Conservation (phyloP, 768 basidiomycete species). For the Boletus vermiculosoides region DNA sequence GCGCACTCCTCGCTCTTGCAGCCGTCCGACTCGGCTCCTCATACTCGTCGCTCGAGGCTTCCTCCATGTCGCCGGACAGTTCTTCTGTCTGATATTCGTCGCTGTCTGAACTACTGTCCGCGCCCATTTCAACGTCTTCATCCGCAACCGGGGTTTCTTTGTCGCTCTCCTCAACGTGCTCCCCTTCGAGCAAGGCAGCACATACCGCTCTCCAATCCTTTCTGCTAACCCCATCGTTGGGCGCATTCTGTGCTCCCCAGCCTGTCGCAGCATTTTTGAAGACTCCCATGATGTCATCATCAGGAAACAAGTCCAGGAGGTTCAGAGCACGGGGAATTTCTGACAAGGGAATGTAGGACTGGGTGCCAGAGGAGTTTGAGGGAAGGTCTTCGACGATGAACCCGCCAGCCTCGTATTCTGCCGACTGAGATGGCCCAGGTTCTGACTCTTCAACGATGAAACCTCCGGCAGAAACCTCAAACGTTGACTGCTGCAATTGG, state of each 20-base stretch:
- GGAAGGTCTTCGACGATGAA: slow-evolving; percentile 30
- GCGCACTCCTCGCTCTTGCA: slow-evolving; percentile 10
- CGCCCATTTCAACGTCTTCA: slow-evolving; percentile 20
- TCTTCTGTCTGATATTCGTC: slow-evolving; percentile 28
- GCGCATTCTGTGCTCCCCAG: slow-evolving; percentile 46
- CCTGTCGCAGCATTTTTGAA: slow-evolving; percentile 76
- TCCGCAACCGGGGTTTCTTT: slow-evolving; percentile 9
- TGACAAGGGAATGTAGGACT: slow-evolving; percentile 48
- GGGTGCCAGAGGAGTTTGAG: slow-evolving; percentile 3
- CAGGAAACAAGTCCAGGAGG: slow-evolving; percentile 60
- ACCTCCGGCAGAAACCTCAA: slow-evolving; percentile 28
- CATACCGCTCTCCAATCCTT: slow-evolving; percentile 84
- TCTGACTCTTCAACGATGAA: slow-evolving; percentile 33
- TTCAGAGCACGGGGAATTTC: slow-evolving; percentile 62
- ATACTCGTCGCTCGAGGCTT: slow-evolving; percentile 33
- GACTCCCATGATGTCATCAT: slow-evolving; percentile 71
- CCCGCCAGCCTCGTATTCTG: slow-evolving; percentile 27
- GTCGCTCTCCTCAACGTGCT: slow-evolving; percentile 25
- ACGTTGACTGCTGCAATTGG: background rate
- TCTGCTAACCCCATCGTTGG: slow-evolving; percentile 45
- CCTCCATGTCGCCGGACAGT: slow-evolving; percentile 24
- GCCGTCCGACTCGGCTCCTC: slow-evolving; percentile 14
- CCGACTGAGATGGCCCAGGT: slow-evolving; percentile 5
- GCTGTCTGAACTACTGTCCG: slow-evolving; percentile 32
- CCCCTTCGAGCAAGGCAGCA: slow-evolving; percentile 62